Conservation (phyloP, 352 stramenopile species). For the Pythium coloratum region DNA sequence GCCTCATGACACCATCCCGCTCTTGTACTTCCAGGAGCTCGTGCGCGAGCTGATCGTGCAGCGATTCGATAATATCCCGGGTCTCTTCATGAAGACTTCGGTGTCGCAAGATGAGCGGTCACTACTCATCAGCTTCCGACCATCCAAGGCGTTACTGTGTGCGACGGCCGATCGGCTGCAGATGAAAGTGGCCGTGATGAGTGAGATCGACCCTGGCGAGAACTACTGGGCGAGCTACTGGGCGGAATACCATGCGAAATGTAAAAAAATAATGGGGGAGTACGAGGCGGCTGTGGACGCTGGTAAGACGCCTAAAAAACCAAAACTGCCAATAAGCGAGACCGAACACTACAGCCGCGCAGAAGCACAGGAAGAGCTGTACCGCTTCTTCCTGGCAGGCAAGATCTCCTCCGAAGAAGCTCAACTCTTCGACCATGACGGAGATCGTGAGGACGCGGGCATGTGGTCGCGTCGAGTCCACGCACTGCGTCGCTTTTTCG, state of each 20-base stretch:
- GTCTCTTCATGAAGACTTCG: constrained; percentile 39
- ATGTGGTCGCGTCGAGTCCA: constrained; percentile 74
- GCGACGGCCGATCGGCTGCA: constrained; percentile 45
- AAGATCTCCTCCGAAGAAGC: constrained; percentile 60
- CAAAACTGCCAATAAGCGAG: constrained; percentile 27
- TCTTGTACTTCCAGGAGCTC: constrained; percentile 60
- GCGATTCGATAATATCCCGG: constrained; percentile 52
- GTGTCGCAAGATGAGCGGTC: constrained; percentile 28
- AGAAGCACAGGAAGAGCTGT: constrained; percentile 64
- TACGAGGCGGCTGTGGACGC: no score
- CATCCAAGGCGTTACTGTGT: constrained; percentile 43
- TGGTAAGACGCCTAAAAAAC: neutral
- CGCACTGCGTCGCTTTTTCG: constrained; percentile 43
- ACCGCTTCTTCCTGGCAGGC: constrained; percentile 66
- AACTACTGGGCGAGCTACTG: constrained; percentile 31
- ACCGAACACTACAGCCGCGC: constrained; percentile 34
- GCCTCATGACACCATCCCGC: constrained; percentile 48
- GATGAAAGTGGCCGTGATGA: constrained; percentile 45
- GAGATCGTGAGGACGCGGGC: constrained; percentile 40
- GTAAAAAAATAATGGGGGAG: no score
- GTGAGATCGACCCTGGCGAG: constrained; percentile 46
- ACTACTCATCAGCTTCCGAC: constrained; percentile 55
- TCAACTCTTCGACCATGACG: constrained; percentile 49
- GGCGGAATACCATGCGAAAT: no score
- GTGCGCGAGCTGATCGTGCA: constrained; percentile 67